Percentiles rank a stretch among this genome's conserved stretches.
Conservation (phyloP, 2,329 filamentous ascomycete genomes). For the Phaeosphaeria sp. region DNA sequence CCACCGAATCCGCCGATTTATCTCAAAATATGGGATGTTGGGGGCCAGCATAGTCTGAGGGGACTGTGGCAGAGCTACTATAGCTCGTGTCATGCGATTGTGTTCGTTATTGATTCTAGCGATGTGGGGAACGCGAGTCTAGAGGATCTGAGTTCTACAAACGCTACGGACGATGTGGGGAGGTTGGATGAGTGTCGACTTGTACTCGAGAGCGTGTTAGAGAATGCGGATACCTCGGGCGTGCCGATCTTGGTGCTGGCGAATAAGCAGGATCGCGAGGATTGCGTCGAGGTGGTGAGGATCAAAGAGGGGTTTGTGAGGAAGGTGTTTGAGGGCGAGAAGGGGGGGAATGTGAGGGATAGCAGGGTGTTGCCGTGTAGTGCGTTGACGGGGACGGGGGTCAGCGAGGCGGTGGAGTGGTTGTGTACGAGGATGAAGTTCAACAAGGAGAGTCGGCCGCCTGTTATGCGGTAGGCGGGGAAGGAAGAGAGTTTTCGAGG, state of each 20-base stretch:
- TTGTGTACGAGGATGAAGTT: constrained; percentile 88
- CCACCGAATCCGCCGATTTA: constrained; percentile 78
- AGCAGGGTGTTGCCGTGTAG: constrained; percentile 90
- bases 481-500: too few species aligned
- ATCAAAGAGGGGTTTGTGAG: constrained; percentile 97
- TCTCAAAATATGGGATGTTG: constrained; percentile 98
- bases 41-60: constrained; percentile 87
- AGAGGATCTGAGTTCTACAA: constrained; percentile 51
- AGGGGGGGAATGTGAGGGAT: constrained; percentile 84
- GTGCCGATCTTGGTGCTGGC: constrained; percentile 91
- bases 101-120: constrained; percentile 95
- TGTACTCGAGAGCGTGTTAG: constrained; percentile 88
- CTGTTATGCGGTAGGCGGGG: constrained; percentile 86
- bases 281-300: constrained; percentile 94
- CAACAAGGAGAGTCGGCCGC: constrained; percentile 93
- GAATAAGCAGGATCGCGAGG: constrained; percentile 97
- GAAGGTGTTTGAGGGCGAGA: constrained; percentile 94
- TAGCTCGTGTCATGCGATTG: constrained; percentile 89
- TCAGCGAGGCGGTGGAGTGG: constrained; percentile 97
- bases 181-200: constrained; percentile 86
- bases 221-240: constrained; percentile 85
- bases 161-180: constrained; percentile 48
- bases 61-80: constrained; percentile 98
- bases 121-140: constrained; percentile 87
- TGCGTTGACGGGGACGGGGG: constrained; percentile 83